Conservation (phyloP, 2,329 filamentous ascomycete genomes). For the Exophiala calicioides region DNA sequence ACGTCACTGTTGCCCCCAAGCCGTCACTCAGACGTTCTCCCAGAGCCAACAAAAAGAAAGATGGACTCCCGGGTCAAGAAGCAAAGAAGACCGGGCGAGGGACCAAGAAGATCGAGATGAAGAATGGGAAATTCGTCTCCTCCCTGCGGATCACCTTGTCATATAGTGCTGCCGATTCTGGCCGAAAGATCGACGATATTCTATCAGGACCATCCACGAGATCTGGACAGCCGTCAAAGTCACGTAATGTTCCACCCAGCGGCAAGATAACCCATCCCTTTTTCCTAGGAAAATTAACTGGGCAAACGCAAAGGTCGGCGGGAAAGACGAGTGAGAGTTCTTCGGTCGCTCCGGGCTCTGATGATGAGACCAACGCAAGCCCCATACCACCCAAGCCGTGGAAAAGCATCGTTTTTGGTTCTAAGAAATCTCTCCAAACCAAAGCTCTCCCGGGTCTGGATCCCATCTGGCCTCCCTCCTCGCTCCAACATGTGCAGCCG, state of each 20-base stretch:
- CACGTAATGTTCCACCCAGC: not conserved
- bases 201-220: slow-evolving; percentile 38
- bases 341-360: slow-evolving; percentile 11
- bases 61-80: not conserved
- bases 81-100: not conserved
- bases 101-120: slow-evolving; percentile 22
- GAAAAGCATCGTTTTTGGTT: slow-evolving; percentile 28
- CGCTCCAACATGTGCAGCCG: slow-evolving; percentile 19
- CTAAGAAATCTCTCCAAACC: slow-evolving; percentile 8
- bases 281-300: slow-evolving; percentile 60
- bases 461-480: slow-evolving; percentile 27
- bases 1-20: slow-evolving; percentile 41
- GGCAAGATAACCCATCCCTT: slow-evolving; percentile 66
- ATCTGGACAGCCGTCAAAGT: slow-evolving; percentile 14
- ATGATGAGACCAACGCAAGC: slow-evolving; percentile 15
- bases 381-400: slow-evolving; percentile 24
- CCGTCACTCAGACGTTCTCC: slow-evolving; percentile 10
- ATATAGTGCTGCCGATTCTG: slow-evolving; percentile 44
- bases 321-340: slow-evolving; percentile 11
- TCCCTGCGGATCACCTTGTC: slow-evolving; percentile 21
- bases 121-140: slow-evolving; percentile 28
- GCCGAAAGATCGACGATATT: slow-evolving; percentile 65
- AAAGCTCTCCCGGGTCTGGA: slow-evolving; percentile 6
- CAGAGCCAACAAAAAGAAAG: slow-evolving; percentile 1
- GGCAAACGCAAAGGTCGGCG: slow-evolving; percentile 8